These are phyloP conservation scores for Colletotrichum agaves DNA, from an alignment of 2,329 filamentous ascomycete species.

Conservation along the genomic window DNA sequence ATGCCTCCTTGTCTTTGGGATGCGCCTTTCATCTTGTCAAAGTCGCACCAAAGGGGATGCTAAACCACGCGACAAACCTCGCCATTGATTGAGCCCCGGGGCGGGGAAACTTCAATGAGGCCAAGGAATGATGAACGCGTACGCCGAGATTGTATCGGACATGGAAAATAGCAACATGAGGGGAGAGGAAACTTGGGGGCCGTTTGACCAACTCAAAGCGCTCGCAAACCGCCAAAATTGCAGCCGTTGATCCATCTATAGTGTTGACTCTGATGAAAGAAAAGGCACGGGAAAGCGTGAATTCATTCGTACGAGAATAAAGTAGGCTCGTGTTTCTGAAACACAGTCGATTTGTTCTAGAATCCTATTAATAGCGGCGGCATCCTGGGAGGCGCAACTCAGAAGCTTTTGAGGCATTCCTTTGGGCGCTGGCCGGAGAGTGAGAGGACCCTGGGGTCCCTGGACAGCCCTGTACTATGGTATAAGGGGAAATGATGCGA, in stretches of 20 bases:
- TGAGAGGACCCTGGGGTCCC: background rate
- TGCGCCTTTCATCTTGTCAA: conserved; percentile 2
- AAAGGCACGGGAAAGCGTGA: background rate
- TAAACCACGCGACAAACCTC: conserved; percentile 10
- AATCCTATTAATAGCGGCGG: conserved; percentile 36
- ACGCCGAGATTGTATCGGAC: background rate
- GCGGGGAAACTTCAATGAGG: background rate
- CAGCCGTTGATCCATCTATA: background rate
- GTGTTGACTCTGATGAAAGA: background rate
- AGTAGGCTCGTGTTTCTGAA: conserved; percentile 35
- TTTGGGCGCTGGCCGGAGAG: background rate
- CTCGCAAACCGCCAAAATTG: background rate
- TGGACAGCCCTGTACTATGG: conserved; percentile 13
- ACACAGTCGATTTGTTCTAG: conserved; percentile 34
- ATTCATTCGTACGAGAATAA: conserved; percentile 26
- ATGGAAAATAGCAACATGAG: background rate
- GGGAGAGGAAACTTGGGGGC: conserved; percentile 22
- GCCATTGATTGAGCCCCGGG: background rate
- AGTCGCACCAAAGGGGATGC: background rate
- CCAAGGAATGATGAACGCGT: conserved; percentile 1
- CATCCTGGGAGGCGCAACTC: conserved; percentile 20
- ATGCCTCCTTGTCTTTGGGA: background rate
- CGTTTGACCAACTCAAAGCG: conserved; percentile 7
- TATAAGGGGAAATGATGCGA: conserved; percentile 7
- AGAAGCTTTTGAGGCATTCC: background rate